Percentiles rank a stretch among this genome's conserved stretches.
phyloP scores from a whole-genome alignment of 768 basidiomycete genomes.

The Xerocomellus intermedius region DNA sequence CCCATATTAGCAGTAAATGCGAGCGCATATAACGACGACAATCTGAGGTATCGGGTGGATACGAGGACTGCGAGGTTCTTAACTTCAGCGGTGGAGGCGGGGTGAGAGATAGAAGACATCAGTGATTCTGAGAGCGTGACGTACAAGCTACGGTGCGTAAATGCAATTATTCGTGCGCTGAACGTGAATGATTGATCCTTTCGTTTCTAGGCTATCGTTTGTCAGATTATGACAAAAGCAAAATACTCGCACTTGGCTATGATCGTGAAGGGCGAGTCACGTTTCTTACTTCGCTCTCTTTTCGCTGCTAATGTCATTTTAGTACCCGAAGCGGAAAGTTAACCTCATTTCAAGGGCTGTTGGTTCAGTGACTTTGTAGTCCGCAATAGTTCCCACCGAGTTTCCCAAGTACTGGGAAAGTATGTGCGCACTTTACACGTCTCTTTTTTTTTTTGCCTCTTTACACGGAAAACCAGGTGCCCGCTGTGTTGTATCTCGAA shows the following conservation, averaged over 20 bases:
- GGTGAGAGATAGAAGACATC: slow-evolving; percentile 57
- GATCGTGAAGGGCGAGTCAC: slow-evolving; percentile 67
- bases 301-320: too few relatives aligned
- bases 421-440: slow-evolving; percentile 29
- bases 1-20: slow-evolving; percentile 87
- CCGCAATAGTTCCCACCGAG: too few relatives aligned
- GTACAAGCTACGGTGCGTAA: slow-evolving; percentile 70
- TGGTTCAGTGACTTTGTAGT: too few relatives aligned
- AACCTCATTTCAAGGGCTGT: too few relatives aligned
- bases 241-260: slow-evolving; percentile 83
- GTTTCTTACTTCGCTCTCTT: neutral
- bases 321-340: too few relatives aligned
- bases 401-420: slow-evolving; percentile 93
- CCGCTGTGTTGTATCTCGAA: slow-evolving; percentile 89
- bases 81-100: slow-evolving; percentile 51
- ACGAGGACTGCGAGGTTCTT: slow-evolving; percentile 56
- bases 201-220: slow-evolving; percentile 64
- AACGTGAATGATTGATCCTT: neutral
- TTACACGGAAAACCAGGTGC: slow-evolving; percentile 51
- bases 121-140: slow-evolving; percentile 54
- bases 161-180: neutral
- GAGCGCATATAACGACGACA: slow-evolving; percentile 76
- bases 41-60: slow-evolving; percentile 73
- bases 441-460: neutral
- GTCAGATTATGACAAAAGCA: slow-evolving; percentile 72